These are phyloP conservation scores for Zizania palustris DNA, from an alignment of 202 grass and related monocot species.

Conservation along the genomic window DNA sequence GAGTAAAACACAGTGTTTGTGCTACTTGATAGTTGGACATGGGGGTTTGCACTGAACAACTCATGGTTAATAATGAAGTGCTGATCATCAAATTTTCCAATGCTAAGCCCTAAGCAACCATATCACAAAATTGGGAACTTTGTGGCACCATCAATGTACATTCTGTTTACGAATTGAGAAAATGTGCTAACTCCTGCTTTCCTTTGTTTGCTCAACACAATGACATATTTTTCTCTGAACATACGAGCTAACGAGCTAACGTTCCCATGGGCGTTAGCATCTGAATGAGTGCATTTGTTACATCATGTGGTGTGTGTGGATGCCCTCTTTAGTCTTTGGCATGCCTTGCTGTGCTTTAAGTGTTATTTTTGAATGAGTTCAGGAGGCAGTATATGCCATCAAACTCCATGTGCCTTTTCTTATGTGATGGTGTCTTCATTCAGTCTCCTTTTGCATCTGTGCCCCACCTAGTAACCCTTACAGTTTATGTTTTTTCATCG, in stretches of 20 bases:
- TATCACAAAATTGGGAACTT: neutral
- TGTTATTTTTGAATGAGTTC: neutral
- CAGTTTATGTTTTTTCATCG: too few species aligned
- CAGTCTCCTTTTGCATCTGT: neutral
- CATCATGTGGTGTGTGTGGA: neutral
- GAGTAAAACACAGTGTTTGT: constrained; percentile 8
- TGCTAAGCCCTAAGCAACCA: neutral
- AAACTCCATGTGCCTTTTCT: neutral
- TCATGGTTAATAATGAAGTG: neutral
- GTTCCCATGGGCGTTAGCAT: neutral
- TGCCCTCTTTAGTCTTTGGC: neutral
- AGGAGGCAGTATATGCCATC: neutral
- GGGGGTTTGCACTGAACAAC: neutral
- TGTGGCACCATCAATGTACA: neutral
- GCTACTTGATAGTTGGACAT: neutral
- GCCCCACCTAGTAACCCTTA: too few species aligned
- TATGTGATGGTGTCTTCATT: neutral
- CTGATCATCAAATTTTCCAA: neutral
- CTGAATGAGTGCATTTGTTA: neutral
- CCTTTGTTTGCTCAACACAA: too few species aligned
- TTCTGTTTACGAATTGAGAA: constrained; percentile 7
- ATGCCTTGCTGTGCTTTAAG: neutral
- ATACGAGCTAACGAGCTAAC: too few species aligned
- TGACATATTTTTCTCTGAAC: neutral
- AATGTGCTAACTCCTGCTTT: neutral